phyloP scores from a whole-genome alignment of 2,329 filamentous ascomycete species.

The Cadophora sp. region DNA sequence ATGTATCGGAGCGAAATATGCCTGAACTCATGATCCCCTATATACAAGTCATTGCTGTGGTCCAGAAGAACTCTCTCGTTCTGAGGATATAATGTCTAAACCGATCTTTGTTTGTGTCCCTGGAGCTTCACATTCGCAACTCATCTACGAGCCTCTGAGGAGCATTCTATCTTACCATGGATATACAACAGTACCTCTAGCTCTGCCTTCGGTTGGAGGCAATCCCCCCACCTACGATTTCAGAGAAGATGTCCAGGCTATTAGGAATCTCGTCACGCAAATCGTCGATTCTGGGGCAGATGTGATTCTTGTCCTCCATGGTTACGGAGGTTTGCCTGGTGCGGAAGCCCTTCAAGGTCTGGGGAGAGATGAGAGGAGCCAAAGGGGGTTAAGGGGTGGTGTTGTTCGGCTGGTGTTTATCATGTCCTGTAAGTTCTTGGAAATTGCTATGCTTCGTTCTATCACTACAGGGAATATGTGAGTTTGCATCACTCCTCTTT shows the following conservation, averaged over 20 bases:
- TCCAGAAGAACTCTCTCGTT: conserved; percentile 7
- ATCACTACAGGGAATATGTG: conserved; percentile 1
- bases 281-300: conserved; percentile 46
- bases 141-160: conserved; percentile 48
- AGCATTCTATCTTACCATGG: conserved; percentile 43
- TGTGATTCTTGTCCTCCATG: conserved; percentile 40
- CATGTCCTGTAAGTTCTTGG: conserved; percentile 45
- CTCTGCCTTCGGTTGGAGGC: conserved; percentile 48
- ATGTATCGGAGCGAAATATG: conserved; percentile 19
- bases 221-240: conserved; percentile 45
- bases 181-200: conserved; percentile 44
- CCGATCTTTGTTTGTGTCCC: conserved; percentile 51
- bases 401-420: conserved; percentile 48
- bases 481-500: conserved; percentile 8
- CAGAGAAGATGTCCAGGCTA: conserved; percentile 49
- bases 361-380: conserved; percentile 37
- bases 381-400: conserved; percentile 34
- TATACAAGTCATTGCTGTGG: conserved; percentile 7
- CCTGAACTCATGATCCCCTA: conserved; percentile 16
- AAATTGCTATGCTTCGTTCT: conserved; percentile 3
- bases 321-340: conserved; percentile 38
- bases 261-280: conserved; percentile 44
- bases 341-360: conserved; percentile 39
- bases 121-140: conserved; percentile 49
- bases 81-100: conserved; percentile 36